Base-by-base conservation (phyloP, 768 basidiomycete species). In the Boletus reticuloceps region DNA sequence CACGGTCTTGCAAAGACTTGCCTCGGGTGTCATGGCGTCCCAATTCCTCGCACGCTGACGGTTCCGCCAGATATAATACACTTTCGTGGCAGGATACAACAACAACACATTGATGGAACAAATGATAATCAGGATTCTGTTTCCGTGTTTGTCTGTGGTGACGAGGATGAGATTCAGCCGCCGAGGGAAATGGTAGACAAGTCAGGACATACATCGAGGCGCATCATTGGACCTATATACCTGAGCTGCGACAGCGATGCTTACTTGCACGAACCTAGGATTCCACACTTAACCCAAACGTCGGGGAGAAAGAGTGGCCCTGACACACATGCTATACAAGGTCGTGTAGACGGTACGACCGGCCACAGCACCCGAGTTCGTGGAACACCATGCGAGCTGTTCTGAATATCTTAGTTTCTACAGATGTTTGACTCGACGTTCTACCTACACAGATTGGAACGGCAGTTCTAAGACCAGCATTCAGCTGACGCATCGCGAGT, bases 41-140 rank as follows among this genome's bases (percentile, higher is more conserved):
- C 86, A 87, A 1, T 78, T 74, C 62, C 71, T 77, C 7, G 73
- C 79, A 41, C 78, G 76, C 64, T 78, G 76, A 27, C 71, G 72
- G 62, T 88, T 88, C 17, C 82, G 74, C 79, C 81, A 85, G 31
- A 79, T 67, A 56, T 84, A 82, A 63, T 83, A 86, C 3, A 70
- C 65, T 56, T 83, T 83, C 6, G 79, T 79, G 10, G 72, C 68
- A 13, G 82, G 79, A 63, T 84, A 87, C 44, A 86, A 61, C 40
- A 82, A 60, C 9, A 79, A 5, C 17, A 81, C 56, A 57, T 85
- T 83, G 66, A 85, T 69, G 22, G 67, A 69, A 56, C 75, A 76
- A 47, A 87, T 77, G 37, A 65, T 68, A 31, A 86, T 82, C n/a
- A 88, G 74, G 14, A 73, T 70, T 25, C 69, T 71, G 61, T 88